Base-by-base conservation (phyloP, 805 yeast genomes). In the Nakazawaea wickerhamii region DNA sequence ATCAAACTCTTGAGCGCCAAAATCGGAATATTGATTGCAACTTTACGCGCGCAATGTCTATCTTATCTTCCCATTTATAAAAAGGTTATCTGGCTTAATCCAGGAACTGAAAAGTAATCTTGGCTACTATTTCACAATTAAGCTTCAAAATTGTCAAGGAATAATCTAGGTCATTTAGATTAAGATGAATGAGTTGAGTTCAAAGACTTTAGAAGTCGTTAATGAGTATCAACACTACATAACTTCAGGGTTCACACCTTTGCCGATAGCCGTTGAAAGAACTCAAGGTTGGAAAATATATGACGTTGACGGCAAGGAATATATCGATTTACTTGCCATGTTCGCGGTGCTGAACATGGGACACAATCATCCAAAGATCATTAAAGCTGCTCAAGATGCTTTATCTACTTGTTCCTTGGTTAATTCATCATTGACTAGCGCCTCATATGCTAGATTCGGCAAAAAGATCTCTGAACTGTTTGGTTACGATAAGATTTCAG, bases 321-420 rank as follows among this genome's bases (percentile, higher is more conserved):
- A 57, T 41, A 50, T 57, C 21, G 61, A 57, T 41, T 55, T 57
- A 18, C 43, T 55, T 21, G 56, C 57, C 2, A 51, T 55, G 45
- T 57, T 53, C 46, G 59, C 59, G 9, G 61, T 54, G 15, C 53
- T 47, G n/a, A 57, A 57, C 40, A 55, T 55, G 61, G 61, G 61
- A 4, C 61, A 57, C 34, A 37, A 50, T 4, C 59, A 57, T 40
- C 59, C 61, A 4, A 55, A 54, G 38, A 57, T 57, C 25, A 55
- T 54, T 10, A 49, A 50, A 17, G 61, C 61, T 4, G 48, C 55
- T 11, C 47, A 50, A 26, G 48, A 51, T 10, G 58, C 58, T 9
- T 38, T 50, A 15, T 41, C 47, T 22, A 45, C 46, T 6, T 43
- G 54, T 19, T 47, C 57, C 3, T 31, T 55, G 41, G 48, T 50